Percentiles rank a stretch among this genome's conserved stretches.
Conservation (phyloP, 164 flowering plant genomes). For the Amborella trichopoda region DNA sequence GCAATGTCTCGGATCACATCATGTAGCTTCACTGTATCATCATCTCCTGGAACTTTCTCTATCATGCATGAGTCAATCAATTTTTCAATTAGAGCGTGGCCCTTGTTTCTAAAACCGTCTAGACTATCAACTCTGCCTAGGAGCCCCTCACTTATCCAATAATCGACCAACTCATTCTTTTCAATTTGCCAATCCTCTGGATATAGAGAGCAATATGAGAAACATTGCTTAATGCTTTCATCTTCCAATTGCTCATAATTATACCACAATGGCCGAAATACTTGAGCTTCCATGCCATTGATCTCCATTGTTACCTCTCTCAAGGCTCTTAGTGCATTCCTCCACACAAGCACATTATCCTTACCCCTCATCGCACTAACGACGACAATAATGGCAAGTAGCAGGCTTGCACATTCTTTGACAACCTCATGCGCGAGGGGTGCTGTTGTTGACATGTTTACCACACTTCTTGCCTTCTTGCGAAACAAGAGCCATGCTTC, state of each 20-base stretch:
- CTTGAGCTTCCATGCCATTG: slow-evolving; percentile 3
- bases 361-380: slow-evolving; percentile 6
- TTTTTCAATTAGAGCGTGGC: slow-evolving; percentile 1
- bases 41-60: slow-evolving; percentile 1
- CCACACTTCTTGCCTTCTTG: slow-evolving; percentile 3
- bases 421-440: slow-evolving; percentile 1
- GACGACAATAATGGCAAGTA: slow-evolving; percentile 7
- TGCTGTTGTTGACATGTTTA: background rate
- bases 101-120: slow-evolving; percentile 1
- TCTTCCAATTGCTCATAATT: slow-evolving; percentile 5
- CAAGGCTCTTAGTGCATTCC: slow-evolving; percentile 2
- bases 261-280: background rate
- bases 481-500: slow-evolving; percentile 6
- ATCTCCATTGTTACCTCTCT: background rate
- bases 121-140: background rate
- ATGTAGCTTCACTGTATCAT: slow-evolving; percentile 9
- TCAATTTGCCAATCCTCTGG: slow-evolving; percentile 3
- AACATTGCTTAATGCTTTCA: background rate
- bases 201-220: slow-evolving; percentile 3
- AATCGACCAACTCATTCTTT: background rate
- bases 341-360: slow-evolving; percentile 2
- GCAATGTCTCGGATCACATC: slow-evolving; percentile 5
- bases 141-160: slow-evolving; percentile 5
- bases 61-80: slow-evolving; percentile 4
- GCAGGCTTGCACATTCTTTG: slow-evolving; percentile 4